phyloP scores from a whole-genome alignment of 2,329 filamentous ascomycete species.

The Neospermospora avenae region DNA sequence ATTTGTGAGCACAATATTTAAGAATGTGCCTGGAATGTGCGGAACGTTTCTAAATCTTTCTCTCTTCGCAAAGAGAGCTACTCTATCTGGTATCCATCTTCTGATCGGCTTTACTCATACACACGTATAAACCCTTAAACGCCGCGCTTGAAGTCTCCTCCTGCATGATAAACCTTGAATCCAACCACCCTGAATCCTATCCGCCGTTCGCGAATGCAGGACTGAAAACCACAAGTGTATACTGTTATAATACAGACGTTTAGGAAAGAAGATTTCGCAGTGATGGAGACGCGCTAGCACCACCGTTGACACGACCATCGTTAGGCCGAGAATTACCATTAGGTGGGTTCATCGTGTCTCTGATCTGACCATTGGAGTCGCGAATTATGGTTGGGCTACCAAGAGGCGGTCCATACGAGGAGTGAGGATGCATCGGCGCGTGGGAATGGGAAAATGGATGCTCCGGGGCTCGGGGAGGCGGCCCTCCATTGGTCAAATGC shows the following conservation, averaged over 20 bases:
- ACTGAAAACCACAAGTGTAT: slow-evolving; percentile 2
- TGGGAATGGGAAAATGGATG: slow-evolving; percentile 46
- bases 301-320: slow-evolving; percentile 50
- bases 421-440: slow-evolving; percentile 43
- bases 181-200: slow-evolving; percentile 1
- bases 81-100: background rate
- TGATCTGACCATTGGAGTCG: slow-evolving; percentile 32
- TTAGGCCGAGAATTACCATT: slow-evolving; percentile 34
- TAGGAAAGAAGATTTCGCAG: slow-evolving; percentile 70
- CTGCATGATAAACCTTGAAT: slow-evolving; percentile 4
- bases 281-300: slow-evolving; percentile 76
- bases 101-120: slow-evolving; percentile 9
- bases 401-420: slow-evolving; percentile 33
- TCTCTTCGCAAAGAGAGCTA: background rate
- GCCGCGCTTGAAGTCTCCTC: slow-evolving; percentile 18
- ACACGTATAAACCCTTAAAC: slow-evolving; percentile 14
- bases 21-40: background rate
- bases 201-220: slow-evolving; percentile 7
- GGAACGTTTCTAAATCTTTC: background rate
- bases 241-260: slow-evolving; percentile 19
- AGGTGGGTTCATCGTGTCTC: slow-evolving; percentile 27
- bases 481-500: slow-evolving; percentile 36
- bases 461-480: slow-evolving; percentile 43
- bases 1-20: background rate
- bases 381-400: slow-evolving; percentile 31